phyloP scores from a whole-genome alignment of 2,329 filamentous ascomycete genomes.

The Sphaerulina populicola region DNA sequence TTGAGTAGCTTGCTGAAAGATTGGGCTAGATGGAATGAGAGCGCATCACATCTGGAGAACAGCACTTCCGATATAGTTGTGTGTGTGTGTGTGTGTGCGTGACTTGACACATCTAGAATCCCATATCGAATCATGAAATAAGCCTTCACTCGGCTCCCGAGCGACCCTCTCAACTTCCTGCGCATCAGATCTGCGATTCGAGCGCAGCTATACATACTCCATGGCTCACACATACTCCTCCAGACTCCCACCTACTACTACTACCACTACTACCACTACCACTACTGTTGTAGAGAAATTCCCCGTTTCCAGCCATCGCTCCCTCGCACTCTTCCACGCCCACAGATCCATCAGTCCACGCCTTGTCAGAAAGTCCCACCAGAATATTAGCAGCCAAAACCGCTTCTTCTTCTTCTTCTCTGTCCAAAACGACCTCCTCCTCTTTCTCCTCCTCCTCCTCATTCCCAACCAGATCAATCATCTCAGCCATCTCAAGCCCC shows the following conservation, averaged over 20 bases:
- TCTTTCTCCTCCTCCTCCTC: too few species aligned
- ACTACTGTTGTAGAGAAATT: not conserved
- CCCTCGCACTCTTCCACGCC: not conserved
- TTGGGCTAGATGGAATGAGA: not conserved
- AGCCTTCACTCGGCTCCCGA: not conserved
- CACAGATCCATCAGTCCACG: not conserved
- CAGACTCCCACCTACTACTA: too few species aligned
- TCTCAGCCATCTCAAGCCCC: too few species aligned
- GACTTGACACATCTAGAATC: not conserved
- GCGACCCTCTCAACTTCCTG: too few species aligned
- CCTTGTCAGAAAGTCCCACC: not conserved
- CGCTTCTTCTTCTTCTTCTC: not conserved
- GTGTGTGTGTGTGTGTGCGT: too few species aligned
- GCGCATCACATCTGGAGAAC: not conserved
- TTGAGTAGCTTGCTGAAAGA: conserved; percentile 8
- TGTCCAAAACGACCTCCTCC: too few species aligned
- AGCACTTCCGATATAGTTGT: too few species aligned
- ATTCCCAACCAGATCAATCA: too few species aligned
- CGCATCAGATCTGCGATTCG: too few species aligned
- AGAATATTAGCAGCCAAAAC: not conserved
- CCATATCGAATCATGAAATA: not conserved
- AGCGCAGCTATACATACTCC: too few species aligned
- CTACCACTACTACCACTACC: too few species aligned
- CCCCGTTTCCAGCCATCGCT: not conserved
- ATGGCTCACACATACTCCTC: too few species aligned